phyloP scores from a whole-genome alignment of 345 rosid species.

The Brassica incana region DNA sequence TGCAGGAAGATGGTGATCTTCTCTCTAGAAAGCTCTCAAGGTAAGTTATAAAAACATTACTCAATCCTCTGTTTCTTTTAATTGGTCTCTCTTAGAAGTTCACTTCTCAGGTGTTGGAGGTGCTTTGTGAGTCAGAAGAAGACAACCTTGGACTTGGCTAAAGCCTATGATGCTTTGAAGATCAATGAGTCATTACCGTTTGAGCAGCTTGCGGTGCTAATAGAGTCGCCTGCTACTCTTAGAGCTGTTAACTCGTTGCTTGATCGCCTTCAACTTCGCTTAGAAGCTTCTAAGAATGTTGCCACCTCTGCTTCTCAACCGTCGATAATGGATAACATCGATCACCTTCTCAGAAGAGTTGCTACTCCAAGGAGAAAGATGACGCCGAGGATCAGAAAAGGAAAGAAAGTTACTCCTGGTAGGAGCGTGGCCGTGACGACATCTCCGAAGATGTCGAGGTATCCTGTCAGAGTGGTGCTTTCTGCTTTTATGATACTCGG shows the following conservation, averaged over 20 bases:
- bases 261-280: conserved; percentile 78
- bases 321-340: conserved; percentile 61
- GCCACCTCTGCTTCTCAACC: conserved; percentile 30
- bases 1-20: conserved; percentile 72
- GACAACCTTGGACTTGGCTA: conserved; percentile 74
- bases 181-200: conserved; percentile 71
- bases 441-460: conserved; percentile 57
- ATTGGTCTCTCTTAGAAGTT: too few species aligned
- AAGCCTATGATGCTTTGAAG: conserved; percentile 62
- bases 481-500: conserved; percentile 96
- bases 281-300: conserved; percentile 56
- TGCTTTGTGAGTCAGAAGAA: conserved; percentile 58
- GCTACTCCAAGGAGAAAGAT: conserved; percentile 63
- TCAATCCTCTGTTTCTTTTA: neutral
- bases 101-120: conserved; percentile 69
- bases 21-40: conserved; percentile 80
- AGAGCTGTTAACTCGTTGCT: conserved; percentile 63
- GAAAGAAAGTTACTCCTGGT: conserved; percentile 46
- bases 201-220: conserved; percentile 75
- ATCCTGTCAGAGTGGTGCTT: conserved; percentile 82
- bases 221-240: conserved; percentile 66
- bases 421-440: conserved; percentile 45
- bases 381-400: conserved; percentile 54
- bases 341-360: conserved; percentile 82
- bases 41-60: conserved; percentile 34